A percentile compares a stretch with the other conserved stretches of the same genome.
These are phyloP conservation scores for Aethionema arabicum DNA, from an alignment of 345 rosid species.

Conservation along the genomic window DNA sequence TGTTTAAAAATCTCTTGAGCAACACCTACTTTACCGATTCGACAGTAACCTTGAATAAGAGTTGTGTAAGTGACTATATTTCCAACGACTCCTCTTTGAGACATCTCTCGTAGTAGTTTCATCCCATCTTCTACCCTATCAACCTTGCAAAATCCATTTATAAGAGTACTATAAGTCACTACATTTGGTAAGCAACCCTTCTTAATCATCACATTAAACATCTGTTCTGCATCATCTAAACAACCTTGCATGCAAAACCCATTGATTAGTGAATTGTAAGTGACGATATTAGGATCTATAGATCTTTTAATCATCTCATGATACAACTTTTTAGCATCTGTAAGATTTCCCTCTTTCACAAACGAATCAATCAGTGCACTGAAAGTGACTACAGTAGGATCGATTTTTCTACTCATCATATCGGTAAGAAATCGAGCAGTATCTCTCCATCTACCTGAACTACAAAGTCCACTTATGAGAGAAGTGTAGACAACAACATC, in stretches of 20 bases:
- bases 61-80: constrained; percentile 34
- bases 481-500: constrained; percentile 25
- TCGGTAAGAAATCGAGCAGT: constrained; percentile 18
- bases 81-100: constrained; percentile 27
- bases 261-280: constrained; percentile 30
- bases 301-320: constrained; percentile 32
- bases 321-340: constrained; percentile 27
- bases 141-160: constrained; percentile 42
- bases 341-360: constrained; percentile 20
- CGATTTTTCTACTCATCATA: constrained; percentile 23
- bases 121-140: constrained; percentile 39
- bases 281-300: constrained; percentile 31
- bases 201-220: constrained; percentile 33
- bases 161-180: constrained; percentile 38
- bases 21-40: constrained; percentile 27
- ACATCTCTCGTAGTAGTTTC: constrained; percentile 39
- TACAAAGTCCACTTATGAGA: constrained; percentile 29
- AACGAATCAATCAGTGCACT: constrained; percentile 30
- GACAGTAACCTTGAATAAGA: constrained; percentile 39
- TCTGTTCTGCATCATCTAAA: constrained; percentile 33
- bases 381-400: constrained; percentile 37
- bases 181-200: constrained; percentile 35
- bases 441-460: constrained; percentile 20
- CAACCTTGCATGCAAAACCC: constrained; percentile 33
- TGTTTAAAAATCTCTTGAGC: constrained; percentile 32